Evolutionary conservation across 192 early-diverging fungal species (phyloP).

Genomic region (Coemansia sp.): DNA sequence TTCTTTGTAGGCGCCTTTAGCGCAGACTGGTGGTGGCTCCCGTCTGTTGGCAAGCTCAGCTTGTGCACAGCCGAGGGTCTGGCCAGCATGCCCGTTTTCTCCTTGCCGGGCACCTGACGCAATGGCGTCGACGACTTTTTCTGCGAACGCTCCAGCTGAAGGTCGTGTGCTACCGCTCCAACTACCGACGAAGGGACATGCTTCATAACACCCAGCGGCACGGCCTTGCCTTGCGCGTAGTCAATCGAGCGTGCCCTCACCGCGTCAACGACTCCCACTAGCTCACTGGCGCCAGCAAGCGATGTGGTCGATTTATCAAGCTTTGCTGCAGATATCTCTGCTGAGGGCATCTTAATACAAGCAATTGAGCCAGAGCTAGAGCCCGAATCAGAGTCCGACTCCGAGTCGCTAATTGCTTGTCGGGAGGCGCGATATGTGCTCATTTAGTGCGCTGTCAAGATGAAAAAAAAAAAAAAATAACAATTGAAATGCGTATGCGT

Average conservation of each 20-base stretch:
- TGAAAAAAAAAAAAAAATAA: not conserved
- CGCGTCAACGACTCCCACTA: constrained; percentile 2
- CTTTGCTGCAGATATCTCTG: not conserved
- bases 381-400: not conserved
- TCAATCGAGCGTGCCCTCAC: constrained; percentile 5
- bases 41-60: not conserved
- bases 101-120: constrained; percentile 12
- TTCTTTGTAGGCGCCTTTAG: not conserved
- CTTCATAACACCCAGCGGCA: constrained; percentile 8
- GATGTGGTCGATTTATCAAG: not conserved
- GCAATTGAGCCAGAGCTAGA: not conserved
- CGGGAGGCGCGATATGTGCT: not conserved
- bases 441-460: not conserved
- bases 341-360: not conserved
- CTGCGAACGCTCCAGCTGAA: constrained; percentile 3
- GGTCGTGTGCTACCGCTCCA: constrained; percentile 1
- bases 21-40: not conserved
- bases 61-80: not conserved
- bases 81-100: constrained; percentile 9
- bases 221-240: not conserved
- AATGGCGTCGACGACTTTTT: constrained; percentile 4
- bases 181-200: constrained; percentile 1
- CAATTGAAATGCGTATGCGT: too few relatives aligned
- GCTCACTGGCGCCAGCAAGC: too few relatives aligned
- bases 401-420: not conserved